Percentiles rank a stretch among this genome's conserved stretches.
phyloP scores from a whole-genome alignment of 108 stramenopile species.

The Discostella pseudostelligera region DNA sequence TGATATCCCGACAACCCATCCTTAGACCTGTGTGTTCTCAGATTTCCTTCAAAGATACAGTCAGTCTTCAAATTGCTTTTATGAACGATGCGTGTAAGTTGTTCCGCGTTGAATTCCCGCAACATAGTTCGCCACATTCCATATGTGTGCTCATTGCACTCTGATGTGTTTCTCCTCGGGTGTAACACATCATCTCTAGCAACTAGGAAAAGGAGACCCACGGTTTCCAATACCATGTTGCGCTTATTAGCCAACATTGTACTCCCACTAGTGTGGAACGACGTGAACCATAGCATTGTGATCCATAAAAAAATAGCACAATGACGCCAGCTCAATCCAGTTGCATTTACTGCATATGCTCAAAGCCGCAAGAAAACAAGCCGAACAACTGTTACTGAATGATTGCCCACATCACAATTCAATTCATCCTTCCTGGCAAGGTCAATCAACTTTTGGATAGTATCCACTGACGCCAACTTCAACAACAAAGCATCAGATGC shows the following conservation, averaged over 20 bases:
- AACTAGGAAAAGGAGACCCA: conserved; percentile 15
- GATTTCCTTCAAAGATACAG: conserved; percentile 11
- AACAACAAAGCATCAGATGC: conserved; percentile 18
- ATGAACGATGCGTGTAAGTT: conserved; percentile 14
- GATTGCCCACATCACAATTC: conserved; percentile 3
- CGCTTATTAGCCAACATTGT: conserved; percentile 18
- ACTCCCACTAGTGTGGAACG: conserved; percentile 14
- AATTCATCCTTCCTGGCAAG: not conserved
- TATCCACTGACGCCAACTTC: conserved; percentile 6
- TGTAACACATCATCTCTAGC: conserved; percentile 15
- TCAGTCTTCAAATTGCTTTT: conserved; percentile 14
- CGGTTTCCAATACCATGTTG: conserved; percentile 14
- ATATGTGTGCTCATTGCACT: conserved; percentile 29
- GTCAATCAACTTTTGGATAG: not conserved
- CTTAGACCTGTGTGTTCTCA: not conserved
- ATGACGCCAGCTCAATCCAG: not conserved
- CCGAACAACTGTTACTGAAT: not conserved
- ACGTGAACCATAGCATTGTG: conserved; percentile 10
- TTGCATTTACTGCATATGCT: not conserved
- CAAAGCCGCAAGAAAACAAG: conserved; percentile 1
- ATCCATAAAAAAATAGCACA: conserved; percentile 8
- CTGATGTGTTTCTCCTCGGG: conserved; percentile 10
- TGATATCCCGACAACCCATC: conserved; percentile 11
- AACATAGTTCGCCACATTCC: conserved; percentile 11
- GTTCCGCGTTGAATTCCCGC: conserved; percentile 23